Conservation (phyloP, 371 early-diverging fungal species). For the Mortierella sp. region DNA sequence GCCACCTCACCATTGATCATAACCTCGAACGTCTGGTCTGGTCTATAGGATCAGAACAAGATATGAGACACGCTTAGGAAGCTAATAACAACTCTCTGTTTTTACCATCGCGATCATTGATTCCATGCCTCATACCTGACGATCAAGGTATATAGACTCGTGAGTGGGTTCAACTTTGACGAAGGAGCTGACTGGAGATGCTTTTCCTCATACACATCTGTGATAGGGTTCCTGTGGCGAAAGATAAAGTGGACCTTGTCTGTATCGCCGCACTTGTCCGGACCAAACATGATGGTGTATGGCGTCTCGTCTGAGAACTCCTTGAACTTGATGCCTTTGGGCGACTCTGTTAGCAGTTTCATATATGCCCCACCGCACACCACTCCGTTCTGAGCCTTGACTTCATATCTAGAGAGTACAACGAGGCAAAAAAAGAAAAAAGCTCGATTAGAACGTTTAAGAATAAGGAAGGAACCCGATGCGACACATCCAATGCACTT, state of each 20-base stretch:
- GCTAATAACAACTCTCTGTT: no score
- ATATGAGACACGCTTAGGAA: no score
- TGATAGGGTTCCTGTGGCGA: slow-evolving; percentile 90
- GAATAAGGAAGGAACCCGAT: no score
- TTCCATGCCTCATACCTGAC: slow-evolving; percentile 65
- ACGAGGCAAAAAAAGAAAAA: no score
- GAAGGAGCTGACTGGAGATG: slow-evolving; percentile 65
- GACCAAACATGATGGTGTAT: slow-evolving; percentile 93
- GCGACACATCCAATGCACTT: no score
- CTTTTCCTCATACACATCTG: slow-evolving; percentile 78
- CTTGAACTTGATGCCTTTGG: slow-evolving; percentile 59
- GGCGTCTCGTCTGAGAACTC: slow-evolving; percentile 62
- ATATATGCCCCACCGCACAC: slow-evolving; percentile 98
- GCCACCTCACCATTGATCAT: slow-evolving; percentile 80
- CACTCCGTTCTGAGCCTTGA: slow-evolving; percentile 93
- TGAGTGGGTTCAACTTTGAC: slow-evolving; percentile 72
- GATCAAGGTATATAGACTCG: slow-evolving; percentile 91
- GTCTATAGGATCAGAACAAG: slow-evolving; percentile 42
- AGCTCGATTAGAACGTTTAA: no score
- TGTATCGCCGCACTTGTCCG: slow-evolving; percentile 94
- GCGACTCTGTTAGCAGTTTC: slow-evolving; percentile 74
- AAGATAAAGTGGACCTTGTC: slow-evolving; percentile 98
- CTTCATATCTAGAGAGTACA: slow-evolving; percentile 69
- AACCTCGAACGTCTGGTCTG: slow-evolving; percentile 90
- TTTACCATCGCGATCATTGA: no score